These are phyloP conservation scores for Aspergillus asperescens DNA, from an alignment of 495 filamentous ascomycete species.

Conservation along the genomic window DNA sequence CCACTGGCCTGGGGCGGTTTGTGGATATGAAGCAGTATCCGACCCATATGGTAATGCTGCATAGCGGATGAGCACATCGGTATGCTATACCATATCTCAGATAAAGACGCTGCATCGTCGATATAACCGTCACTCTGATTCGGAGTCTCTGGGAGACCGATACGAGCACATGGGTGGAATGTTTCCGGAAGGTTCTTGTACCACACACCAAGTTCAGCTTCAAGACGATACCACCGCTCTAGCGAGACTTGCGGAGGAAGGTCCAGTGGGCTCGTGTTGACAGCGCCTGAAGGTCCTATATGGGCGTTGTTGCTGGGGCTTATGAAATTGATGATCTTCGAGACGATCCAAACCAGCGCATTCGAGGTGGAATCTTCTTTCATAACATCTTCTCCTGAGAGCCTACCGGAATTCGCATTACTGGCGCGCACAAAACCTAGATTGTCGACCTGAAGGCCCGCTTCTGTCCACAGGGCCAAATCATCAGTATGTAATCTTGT, in stretches of 20 bases:
- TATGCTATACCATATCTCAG: constrained; percentile 58
- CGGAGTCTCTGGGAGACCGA: constrained; percentile 20
- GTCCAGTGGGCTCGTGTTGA: constrained; percentile 38
- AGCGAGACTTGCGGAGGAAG: constrained; percentile 50
- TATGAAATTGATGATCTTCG: constrained; percentile 59
- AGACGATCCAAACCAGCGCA: constrained; percentile 57
- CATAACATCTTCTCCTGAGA: constrained; percentile 45
- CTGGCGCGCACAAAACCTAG: constrained; percentile 50
- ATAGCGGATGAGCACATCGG: constrained; percentile 60
- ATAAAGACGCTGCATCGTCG: constrained; percentile 37
- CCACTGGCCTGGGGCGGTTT: constrained; percentile 55
- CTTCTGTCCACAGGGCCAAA: constrained; percentile 54
- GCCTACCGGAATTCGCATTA: constrained; percentile 42
- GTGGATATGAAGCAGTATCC: constrained; percentile 56
- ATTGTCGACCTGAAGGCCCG: constrained; percentile 53
- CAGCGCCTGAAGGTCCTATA: constrained; percentile 25
- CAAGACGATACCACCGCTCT: constrained; percentile 52
- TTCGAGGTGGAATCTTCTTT: constrained; percentile 60
- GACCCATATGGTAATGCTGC: constrained; percentile 62
- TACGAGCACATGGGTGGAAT: constrained; percentile 49
- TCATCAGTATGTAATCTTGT: constrained; percentile 60
- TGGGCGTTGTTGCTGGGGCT: constrained; percentile 48
- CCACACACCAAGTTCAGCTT: constrained; percentile 55
- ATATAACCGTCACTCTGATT: constrained; percentile 18
- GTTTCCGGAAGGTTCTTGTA: constrained; percentile 52